Conservation (phyloP, 345 rosid genomes). For the Cardamine resedifolia region DNA sequence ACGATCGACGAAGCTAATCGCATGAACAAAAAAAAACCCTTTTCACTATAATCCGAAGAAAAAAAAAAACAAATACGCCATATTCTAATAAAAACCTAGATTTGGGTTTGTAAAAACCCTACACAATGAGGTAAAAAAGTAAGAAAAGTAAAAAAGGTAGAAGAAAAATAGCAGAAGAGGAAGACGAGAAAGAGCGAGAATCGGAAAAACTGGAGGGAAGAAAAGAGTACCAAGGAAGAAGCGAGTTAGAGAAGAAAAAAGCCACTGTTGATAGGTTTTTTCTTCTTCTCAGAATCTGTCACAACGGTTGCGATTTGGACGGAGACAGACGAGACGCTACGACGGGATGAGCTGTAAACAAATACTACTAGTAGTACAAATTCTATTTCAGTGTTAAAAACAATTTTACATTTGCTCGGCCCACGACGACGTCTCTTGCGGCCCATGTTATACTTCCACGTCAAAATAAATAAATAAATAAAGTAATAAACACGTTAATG, state of each 20-base stretch:
- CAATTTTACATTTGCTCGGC: neutral
- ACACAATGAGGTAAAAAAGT: slow-evolving; percentile 16
- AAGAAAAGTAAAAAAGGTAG: neutral
- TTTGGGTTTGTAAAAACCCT: slow-evolving; percentile 15
- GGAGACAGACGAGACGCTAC: neutral
- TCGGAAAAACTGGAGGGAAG: neutral
- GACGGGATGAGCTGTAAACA: neutral
- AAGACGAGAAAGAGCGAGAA: neutral
- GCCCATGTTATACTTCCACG: slow-evolving; percentile 1
- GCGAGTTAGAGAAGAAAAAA: slow-evolving; percentile 35
- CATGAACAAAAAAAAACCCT: neutral
- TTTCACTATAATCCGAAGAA: neutral
- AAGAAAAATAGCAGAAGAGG: neutral
- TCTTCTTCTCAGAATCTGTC: neutral
- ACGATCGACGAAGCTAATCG: slow-evolving; percentile 5
- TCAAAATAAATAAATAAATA: too few species aligned
- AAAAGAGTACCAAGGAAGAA: slow-evolving; percentile 25
- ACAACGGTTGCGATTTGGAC: slow-evolving; percentile 22
- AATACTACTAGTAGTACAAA: neutral
- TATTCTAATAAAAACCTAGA: neutral
- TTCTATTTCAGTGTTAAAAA: neutral
- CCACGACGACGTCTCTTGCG: slow-evolving; percentile 11
- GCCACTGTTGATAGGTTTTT: slow-evolving; percentile 13
- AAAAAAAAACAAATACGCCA: neutral
- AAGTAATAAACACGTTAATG: neutral